Base-by-base conservation (phyloP, 495 filamentous ascomycete genomes). In the Staphylotrichum longicolle region DNA sequence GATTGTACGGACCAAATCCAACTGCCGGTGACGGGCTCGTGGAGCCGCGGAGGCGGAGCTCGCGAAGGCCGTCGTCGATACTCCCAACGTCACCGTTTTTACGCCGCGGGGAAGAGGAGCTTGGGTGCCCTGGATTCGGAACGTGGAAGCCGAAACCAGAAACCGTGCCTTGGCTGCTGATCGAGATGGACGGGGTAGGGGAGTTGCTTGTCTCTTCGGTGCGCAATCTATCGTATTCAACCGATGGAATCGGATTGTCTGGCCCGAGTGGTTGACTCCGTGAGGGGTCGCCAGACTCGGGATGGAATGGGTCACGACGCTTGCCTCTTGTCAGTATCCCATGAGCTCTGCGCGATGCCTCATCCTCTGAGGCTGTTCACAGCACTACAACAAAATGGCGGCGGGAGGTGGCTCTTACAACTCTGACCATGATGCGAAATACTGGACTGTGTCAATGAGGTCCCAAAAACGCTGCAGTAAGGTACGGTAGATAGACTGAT, bases 171-270 rank as follows among this genome's bases (percentile, higher is more conserved):
- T 33, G 33, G 35, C 3, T 33, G 12, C 20, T 41, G 37, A 54
- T 35, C 8, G 51, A 54, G 15, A 54, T 30, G 51, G 51, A 40
- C 51, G 51, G 51, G 51, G 51, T 54, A 12, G 51, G 37, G 15
- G 34, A 52, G 49, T 12, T 5, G 35, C 35, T 40, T 6, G 5
- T 53, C 14, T 53, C 50, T 4, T 37, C 50, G 50, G 4, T 3
- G n/a, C 40, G 32, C 50, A 0, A 14, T 30, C 35, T 11, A 15
- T 27, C 33, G 1, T 54, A 15, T 33, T 54, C 51, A 5, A 27
- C 12, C 3, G 51, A 54, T 11, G 51, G 37, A 32, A 54, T 54
- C n/a, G 35, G 51, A 27, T 6, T 3, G 51, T 54, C 51, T n/a
- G 35, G 37, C 3, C 14, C 37, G 20, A 11, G 14, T 41, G 37